A percentile compares a stretch with the other conserved stretches of the same genome.
These are phyloP conservation scores for Spatholobus suberectus DNA, from an alignment of 306 rosid genomes.

Conservation along the genomic window DNA sequence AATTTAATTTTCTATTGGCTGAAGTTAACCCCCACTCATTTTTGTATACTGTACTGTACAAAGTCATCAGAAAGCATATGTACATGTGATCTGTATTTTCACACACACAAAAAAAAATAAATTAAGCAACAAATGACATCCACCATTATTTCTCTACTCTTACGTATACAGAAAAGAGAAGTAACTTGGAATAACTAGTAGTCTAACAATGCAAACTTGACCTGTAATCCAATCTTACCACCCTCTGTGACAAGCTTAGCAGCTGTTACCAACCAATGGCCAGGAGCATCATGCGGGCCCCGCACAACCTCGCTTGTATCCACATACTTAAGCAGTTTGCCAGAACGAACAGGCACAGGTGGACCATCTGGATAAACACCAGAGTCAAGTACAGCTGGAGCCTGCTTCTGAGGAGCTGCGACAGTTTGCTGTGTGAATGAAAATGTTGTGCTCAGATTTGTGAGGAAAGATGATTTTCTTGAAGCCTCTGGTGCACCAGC, in stretches of 20 bases:
- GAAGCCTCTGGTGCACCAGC: constrained; percentile 63
- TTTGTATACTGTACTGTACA: constrained; percentile 36
- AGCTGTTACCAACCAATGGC: constrained; percentile 85
- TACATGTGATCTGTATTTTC: constrained; percentile 20
- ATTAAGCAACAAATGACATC: constrained; percentile 18
- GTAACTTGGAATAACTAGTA: constrained; percentile 45
- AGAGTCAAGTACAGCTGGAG: constrained; percentile 66
- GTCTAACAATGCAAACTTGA: constrained; percentile 86
- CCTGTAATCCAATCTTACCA: constrained; percentile 72
- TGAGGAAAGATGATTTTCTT: constrained; percentile 70
- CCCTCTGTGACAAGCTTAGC: constrained; percentile 77
- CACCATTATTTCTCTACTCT: constrained; percentile 2
- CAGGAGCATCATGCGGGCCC: constrained; percentile 81
- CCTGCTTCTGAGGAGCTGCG: constrained; percentile 58
- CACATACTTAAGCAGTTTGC: constrained; percentile 69
- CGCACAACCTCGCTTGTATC: constrained; percentile 72
- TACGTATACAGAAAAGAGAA: constrained; percentile 8
- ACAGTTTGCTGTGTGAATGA: constrained; percentile 69
- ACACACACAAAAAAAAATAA: too few species aligned
- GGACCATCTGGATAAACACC: constrained; percentile 85
- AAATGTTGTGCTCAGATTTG: constrained; percentile 75
- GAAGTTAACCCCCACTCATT: constrained; percentile 24
- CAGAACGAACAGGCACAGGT: constrained; percentile 56
- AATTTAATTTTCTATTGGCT: constrained; percentile 13
- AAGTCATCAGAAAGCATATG: constrained; percentile 10